These are phyloP conservation scores for Aspergillus homomorphus DNA, from an alignment of 495 filamentous ascomycete species.

Conservation along the genomic window DNA sequence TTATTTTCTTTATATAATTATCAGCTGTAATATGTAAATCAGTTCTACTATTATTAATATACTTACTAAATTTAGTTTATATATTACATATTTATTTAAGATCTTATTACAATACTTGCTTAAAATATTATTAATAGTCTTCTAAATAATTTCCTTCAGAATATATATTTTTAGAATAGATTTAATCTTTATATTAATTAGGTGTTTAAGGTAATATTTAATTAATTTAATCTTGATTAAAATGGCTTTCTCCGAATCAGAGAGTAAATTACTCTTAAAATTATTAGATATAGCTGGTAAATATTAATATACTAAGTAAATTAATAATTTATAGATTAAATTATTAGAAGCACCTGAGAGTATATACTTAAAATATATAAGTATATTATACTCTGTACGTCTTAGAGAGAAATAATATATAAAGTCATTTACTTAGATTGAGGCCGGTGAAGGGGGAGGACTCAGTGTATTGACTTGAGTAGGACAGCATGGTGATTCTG, in stretches of 20 bases:
- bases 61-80: slow-evolving; percentile 20
- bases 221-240: slow-evolving; percentile 14
- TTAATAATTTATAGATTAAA: slow-evolving; percentile 16
- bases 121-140: slow-evolving; percentile 14
- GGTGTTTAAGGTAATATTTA: slow-evolving; percentile 17
- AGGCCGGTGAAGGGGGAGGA: slow-evolving; percentile 17
- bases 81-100: slow-evolving; percentile 16
- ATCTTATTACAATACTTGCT: slow-evolving; percentile 18
- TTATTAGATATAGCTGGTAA: slow-evolving; percentile 18
- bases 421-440: slow-evolving; percentile 19
- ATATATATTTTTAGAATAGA: too few species aligned
- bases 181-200: slow-evolving; percentile 15
- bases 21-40: slow-evolving; percentile 16
- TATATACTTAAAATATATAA: slow-evolving; percentile 14
- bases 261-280: slow-evolving; percentile 13
- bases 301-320: slow-evolving; percentile 16
- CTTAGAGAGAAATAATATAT: slow-evolving; percentile 12
- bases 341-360: slow-evolving; percentile 17
- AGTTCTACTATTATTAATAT: slow-evolving; percentile 17
- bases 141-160: slow-evolving; percentile 15
- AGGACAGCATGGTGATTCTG: slow-evolving; percentile 17
- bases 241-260: slow-evolving; percentile 11
- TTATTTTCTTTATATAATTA: slow-evolving; percentile 19
- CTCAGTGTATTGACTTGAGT: slow-evolving; percentile 23
- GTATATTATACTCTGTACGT: slow-evolving; percentile 17